Evolutionary conservation across 306 rosid species (phyloP), one percentile per base, ranked within the genome.

Genomic region (Cucurbita ficifolia): DNA sequence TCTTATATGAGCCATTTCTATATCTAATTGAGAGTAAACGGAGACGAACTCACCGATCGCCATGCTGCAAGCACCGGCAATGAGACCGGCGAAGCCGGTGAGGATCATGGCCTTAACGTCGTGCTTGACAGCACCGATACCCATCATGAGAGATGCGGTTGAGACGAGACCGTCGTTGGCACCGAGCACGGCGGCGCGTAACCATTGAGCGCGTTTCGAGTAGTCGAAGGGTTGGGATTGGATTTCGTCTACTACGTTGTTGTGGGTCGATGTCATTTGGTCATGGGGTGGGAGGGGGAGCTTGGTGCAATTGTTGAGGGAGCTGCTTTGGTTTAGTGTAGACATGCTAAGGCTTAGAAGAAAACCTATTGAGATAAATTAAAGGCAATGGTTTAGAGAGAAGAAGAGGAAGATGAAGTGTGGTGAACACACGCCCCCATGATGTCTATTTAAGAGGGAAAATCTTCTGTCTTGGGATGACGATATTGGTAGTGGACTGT

Each of bases 21-120:
- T 87, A 71, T 94, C 98, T 57, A 86, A 40, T 65, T 94, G 98
- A 0, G 98, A 88, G 72, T 90, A 87, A 6, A 94, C 98, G 0
- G 98, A 94, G 16, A 94, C 98, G 24, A 88, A 94, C 83, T 94
- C 98, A 0, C 98, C 97, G 6, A 94, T 94, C 13, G 98, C 98
- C 98, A 94, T 94, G 81, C 98, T 94, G 19, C 92, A 94, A 0
- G 97, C 97, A 0, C 98, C 98, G 0, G 96, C 98, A 0, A 94
- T 94, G 1, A 94, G 82, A 2, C 97, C 97, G 0, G 97, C 97
- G 13, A 94, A 90, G 12, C 98, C 98, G 0, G 92, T 65, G 10
- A 94, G 79, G 50, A 94, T 90, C 98, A 94, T 94, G 79, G 75
- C 89, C 78, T 94, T 94, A 0, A 86, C 74, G 69, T 90, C 97